Evolutionary conservation across 768 basidiomycete genomes (phyloP).

Genomic region (Bullera alba): DNA sequence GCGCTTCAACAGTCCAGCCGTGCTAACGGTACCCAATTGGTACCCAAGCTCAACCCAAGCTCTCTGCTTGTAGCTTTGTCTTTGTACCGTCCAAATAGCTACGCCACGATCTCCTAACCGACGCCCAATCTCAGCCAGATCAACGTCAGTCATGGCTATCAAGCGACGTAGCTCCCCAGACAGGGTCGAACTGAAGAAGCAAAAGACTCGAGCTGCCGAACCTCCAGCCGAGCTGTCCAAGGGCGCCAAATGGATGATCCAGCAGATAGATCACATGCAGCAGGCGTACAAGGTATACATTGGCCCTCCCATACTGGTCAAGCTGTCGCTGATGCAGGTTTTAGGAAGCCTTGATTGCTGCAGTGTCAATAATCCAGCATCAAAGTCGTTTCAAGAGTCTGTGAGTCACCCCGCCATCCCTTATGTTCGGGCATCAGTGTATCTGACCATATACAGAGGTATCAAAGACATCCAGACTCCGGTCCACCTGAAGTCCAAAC

Average conservation of each 20-base stretch:
- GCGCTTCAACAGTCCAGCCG: no score
- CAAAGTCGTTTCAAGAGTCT: neutral
- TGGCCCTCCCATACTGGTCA: neutral
- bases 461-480: neutral
- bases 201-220: no score
- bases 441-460: neutral
- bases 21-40: no score
- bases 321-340: neutral
- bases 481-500: neutral
- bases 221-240: slow-evolving; percentile 1
- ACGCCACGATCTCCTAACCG: no score
- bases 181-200: no score
- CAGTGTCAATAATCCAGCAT: neutral
- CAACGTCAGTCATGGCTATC: no score
- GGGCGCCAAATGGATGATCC: slow-evolving; percentile 1
- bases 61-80: no score
- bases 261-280: neutral
- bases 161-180: no score
- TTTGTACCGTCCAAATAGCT: no score
- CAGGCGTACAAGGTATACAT: neutral
- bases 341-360: neutral
- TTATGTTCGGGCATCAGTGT: neutral
- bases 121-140: no score
- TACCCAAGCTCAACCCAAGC: no score
- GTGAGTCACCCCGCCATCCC: neutral